Base-by-base conservation (phyloP, 1,139 yeast genomes). In the Debaryomyces robertsiae region DNA sequence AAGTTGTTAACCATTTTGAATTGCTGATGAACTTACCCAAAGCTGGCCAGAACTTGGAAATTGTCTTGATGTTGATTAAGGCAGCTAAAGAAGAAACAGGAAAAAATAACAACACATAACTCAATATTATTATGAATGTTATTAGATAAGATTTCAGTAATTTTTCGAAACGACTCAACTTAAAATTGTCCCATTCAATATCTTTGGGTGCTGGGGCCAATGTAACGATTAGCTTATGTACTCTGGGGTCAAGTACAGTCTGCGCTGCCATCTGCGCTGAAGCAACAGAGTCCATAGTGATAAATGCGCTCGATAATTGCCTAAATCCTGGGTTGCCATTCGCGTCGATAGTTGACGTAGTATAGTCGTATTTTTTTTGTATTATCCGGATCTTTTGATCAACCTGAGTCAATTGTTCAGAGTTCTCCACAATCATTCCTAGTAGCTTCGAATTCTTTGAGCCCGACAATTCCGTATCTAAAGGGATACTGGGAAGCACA, bases 191-290 rank as follows among this genome's bases (percentile, higher is more conserved):
- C 94, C 94, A 85, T 39, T 79, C 80, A 30, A 85, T 80, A 58
- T 85, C 94, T 45, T 82, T 82, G 1, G 93, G 91, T 9, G 93
- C 90, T 2, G 94, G 94, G 0, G 94, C 94, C 42, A 84, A 64
- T 29, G 78, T 69, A 0, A 87, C 84, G 45, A 84, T 82, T 42
- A 85, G 66, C 50, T 81, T 82, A 55, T 84, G 82, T 7, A 83
- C 90, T 45, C 88, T 70, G 5, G 93, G 93, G 54, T 85, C 93
- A 41, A 85, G 61, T 0, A 85, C 86, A 0, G 93, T 85, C 55
- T 85, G 94, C 0, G 93, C 93, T 2, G 88, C 86, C 88, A 84
- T 84, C 60, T 85, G 94, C 0, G 93, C 93, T 35, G 86, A 80
- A 0, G 93, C 93, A 1, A 84, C 93, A 0, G 89, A 80, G 48